Conservation (phyloP, 345 rosid species). For the Pugionium cornutum region DNA sequence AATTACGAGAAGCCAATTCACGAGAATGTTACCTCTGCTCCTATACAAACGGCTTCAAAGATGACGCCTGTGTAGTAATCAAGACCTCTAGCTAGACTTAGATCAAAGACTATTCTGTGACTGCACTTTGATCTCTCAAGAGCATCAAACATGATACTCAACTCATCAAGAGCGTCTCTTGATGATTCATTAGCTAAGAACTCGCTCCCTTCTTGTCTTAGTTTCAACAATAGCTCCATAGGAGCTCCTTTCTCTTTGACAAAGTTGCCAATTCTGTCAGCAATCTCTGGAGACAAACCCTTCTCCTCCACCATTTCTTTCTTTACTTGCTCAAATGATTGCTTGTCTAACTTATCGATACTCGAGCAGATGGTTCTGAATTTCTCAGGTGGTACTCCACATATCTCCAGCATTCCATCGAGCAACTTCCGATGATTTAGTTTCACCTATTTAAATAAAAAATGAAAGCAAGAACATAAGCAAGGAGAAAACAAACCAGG, state of each 20-base stretch:
- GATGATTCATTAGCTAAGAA: constrained; percentile 61
- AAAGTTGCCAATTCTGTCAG: constrained; percentile 71
- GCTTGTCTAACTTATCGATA: constrained; percentile 86
- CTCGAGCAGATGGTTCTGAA: constrained; percentile 89
- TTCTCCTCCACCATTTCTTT: constrained; percentile 95
- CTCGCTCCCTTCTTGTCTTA: constrained; percentile 56
- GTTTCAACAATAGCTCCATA: constrained; percentile 55
- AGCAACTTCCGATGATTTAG: constrained; percentile 80
- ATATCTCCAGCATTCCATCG: constrained; percentile 92
- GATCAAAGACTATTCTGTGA: constrained; percentile 77
- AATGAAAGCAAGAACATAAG: not conserved
- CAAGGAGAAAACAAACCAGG: not conserved
- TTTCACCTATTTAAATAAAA: constrained; percentile 49
- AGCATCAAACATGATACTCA: constrained; percentile 76
- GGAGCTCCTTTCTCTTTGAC: constrained; percentile 78
- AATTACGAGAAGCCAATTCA: no score
- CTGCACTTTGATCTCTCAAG: constrained; percentile 69
- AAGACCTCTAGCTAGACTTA: constrained; percentile 95
- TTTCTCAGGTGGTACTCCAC: constrained; percentile 86
- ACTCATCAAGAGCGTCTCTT: constrained; percentile 62
- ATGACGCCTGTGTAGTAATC: constrained; percentile 97
- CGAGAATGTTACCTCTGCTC: constrained; percentile 57
- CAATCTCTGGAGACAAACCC: constrained; percentile 63
- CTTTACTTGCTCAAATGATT: constrained; percentile 72
- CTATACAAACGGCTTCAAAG: constrained; percentile 79